Evolutionary conservation across 768 basidiomycete genomes (phyloP).

Genomic region (Mycena albidolilacea): DNA sequence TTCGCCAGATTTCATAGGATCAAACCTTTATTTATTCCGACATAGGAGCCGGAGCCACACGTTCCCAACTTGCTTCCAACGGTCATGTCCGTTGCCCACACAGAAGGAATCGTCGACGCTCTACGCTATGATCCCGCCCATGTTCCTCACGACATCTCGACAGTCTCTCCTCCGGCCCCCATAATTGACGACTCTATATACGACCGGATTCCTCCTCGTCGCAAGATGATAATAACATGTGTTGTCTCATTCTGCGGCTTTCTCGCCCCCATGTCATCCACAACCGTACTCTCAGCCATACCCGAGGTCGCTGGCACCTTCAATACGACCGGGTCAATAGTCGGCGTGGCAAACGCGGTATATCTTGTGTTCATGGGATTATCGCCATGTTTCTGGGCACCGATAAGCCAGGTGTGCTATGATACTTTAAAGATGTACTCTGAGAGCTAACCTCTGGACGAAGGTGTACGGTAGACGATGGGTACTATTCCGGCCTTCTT

Average conservation of each 20-base stretch:
- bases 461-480: constrained; percentile 41
- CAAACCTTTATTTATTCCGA: too few species aligned
- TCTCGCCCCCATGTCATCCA: constrained; percentile 38
- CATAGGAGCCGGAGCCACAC: too few species aligned
- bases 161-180: constrained; percentile 1
- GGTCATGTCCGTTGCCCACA: constrained; percentile 27
- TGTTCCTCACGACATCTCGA: constrained; percentile 29
- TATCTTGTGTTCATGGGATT: constrained; percentile 40
- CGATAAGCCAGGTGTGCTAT: constrained; percentile 36
- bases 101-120: background rate
- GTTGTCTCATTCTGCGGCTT: constrained; percentile 36
- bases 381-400: constrained; percentile 39
- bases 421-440: background rate
- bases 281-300: constrained; percentile 36
- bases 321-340: constrained; percentile 36
- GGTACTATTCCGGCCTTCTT: constrained; percentile 23
- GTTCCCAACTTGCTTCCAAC: constrained; percentile 5
- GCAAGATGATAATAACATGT: constrained; percentile 36
- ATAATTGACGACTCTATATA: constrained; percentile 37
- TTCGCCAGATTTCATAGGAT: too few species aligned
- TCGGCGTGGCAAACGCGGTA: constrained; percentile 35
- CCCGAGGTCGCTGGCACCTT: constrained; percentile 40
- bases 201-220: constrained; percentile 31
- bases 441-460: too few species aligned
- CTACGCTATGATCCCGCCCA: constrained; percentile 29